These are phyloP conservation scores for Asterionellopsis glacialis DNA, from an alignment of 108 stramenopile species.

Conservation along the genomic window DNA sequence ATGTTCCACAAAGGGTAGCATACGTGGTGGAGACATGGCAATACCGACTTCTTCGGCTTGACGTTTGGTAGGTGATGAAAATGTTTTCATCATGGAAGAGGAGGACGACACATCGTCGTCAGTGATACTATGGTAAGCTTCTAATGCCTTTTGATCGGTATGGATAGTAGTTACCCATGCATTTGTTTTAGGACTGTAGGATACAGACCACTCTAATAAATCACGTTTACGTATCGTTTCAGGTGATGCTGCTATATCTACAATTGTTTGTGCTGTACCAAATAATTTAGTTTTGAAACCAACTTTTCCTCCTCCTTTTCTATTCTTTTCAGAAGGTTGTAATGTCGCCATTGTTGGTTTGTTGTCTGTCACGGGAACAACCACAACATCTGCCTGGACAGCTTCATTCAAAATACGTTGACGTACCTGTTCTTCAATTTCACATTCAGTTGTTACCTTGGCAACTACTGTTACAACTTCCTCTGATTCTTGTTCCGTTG, in stretches of 20 bases:
- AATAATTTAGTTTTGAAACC: constrained; percentile 15
- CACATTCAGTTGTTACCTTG: not conserved
- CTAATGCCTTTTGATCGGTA: constrained; percentile 53
- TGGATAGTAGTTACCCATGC: constrained; percentile 85
- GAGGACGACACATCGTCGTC: constrained; percentile 41
- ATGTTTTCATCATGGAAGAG: constrained; percentile 52
- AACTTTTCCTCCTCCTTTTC: too few species aligned
- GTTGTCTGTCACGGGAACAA: not conserved
- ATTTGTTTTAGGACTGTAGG: constrained; percentile 74
- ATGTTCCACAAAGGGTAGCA: constrained; percentile 52
- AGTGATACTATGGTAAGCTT: constrained; percentile 35
- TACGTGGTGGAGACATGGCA: constrained; percentile 79
- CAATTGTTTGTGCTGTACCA: constrained; percentile 4
- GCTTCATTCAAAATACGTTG: constrained; percentile 13
- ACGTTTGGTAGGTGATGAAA: constrained; percentile 66
- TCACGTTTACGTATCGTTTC: constrained; percentile 25
- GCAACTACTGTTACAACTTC: not conserved
- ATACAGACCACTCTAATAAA: constrained; percentile 48
- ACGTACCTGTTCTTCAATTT: constrained; percentile 21
- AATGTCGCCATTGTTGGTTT: too few species aligned
- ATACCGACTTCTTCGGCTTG: constrained; percentile 86
- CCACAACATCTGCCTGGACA: constrained; percentile 15
- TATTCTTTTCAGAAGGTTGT: too few species aligned
- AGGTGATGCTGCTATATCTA: constrained; percentile 14
- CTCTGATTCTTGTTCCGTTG: too few species aligned